Evolutionary conservation across 345 rosid species (phyloP).

Genomic region (Noccaea bulbosa): DNA sequence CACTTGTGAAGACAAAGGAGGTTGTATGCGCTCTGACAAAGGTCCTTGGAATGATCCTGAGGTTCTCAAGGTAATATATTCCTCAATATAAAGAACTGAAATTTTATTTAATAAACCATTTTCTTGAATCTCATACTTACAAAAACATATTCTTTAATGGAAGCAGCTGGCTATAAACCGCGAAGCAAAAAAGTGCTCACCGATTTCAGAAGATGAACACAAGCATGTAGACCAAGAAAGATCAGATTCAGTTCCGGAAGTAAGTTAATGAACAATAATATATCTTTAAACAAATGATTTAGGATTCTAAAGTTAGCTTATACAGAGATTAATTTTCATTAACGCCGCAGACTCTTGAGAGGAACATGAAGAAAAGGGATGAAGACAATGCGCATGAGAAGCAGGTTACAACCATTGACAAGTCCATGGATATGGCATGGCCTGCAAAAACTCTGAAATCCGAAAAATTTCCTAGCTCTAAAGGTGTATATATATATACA

Average conservation of each 20-base stretch:
- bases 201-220: conserved; percentile 55
- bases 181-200: conserved; percentile 61
- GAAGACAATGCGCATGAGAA: conserved; percentile 41
- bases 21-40: conserved; percentile 96
- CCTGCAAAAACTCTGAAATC: conserved; percentile 24
- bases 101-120: neutral
- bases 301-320: neutral
- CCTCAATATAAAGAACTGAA: neutral
- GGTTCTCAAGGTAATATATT: conserved; percentile 65
- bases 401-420: conserved; percentile 56
- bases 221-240: conserved; percentile 42
- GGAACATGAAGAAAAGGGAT: conserved; percentile 33
- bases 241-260: conserved; percentile 30
- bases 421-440: conserved; percentile 46
- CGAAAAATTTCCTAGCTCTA: conserved; percentile 21
- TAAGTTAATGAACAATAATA: conserved; percentile 26
- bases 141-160: neutral
- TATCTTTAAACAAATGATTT: neutral
- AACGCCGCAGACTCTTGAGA: conserved; percentile 30
- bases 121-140: conserved; percentile 5
- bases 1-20: conserved; percentile 88
- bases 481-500: conserved; percentile 32
- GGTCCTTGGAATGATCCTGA: conserved; percentile 99
- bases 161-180: conserved; percentile 73
- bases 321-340: conserved; percentile 3